A percentile compares a stretch with the other conserved stretches of the same genome.
phyloP scores from a whole-genome alignment of 2,329 filamentous ascomycete species.

The Sclerotinia spermophila region DNA sequence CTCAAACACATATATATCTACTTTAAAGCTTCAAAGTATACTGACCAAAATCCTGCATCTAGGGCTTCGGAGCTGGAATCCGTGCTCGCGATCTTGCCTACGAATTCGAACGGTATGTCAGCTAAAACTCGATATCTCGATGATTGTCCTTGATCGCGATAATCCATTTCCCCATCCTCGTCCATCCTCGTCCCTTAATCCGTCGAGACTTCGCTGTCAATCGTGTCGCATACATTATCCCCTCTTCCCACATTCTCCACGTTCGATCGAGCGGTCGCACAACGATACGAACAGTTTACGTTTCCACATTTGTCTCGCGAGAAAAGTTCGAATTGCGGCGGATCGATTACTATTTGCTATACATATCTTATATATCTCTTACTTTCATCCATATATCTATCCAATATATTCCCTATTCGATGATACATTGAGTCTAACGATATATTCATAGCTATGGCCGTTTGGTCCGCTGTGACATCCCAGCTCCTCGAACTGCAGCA shows the following conservation, averaged over 20 bases:
- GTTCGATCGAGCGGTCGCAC: constrained; percentile 42
- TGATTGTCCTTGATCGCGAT: constrained; percentile 40
- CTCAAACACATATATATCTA: neutral
- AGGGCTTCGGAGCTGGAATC: constrained; percentile 95
- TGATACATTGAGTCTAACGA: constrained; percentile 30
- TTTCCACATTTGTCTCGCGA: constrained; percentile 32
- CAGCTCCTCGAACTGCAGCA: constrained; percentile 86
- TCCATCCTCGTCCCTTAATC: constrained; percentile 29
- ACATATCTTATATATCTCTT: constrained; percentile 29
- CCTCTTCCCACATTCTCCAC: constrained; percentile 27
- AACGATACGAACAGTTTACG: constrained; percentile 34
- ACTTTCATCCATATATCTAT: constrained; percentile 27
- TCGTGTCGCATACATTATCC: constrained; percentile 42
- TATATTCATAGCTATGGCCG: constrained; percentile 74
- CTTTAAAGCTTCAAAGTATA: constrained; percentile 6
- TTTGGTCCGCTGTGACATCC: constrained; percentile 97
- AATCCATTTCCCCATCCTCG: constrained; percentile 38
- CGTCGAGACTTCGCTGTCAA: constrained; percentile 45
- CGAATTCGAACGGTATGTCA: constrained; percentile 99
- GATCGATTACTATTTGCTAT: constrained; percentile 28
- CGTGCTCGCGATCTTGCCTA: constrained; percentile 98
- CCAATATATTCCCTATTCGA: constrained; percentile 27
- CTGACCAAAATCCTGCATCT: constrained; percentile 18
- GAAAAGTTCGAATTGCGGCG: constrained; percentile 29
- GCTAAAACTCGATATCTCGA: constrained; percentile 48